Evolutionary conservation across 2,329 filamentous ascomycete genomes (phyloP), one percentile per base, ranked within the genome.

Genomic region (Ramichloridium luteum): DNA sequence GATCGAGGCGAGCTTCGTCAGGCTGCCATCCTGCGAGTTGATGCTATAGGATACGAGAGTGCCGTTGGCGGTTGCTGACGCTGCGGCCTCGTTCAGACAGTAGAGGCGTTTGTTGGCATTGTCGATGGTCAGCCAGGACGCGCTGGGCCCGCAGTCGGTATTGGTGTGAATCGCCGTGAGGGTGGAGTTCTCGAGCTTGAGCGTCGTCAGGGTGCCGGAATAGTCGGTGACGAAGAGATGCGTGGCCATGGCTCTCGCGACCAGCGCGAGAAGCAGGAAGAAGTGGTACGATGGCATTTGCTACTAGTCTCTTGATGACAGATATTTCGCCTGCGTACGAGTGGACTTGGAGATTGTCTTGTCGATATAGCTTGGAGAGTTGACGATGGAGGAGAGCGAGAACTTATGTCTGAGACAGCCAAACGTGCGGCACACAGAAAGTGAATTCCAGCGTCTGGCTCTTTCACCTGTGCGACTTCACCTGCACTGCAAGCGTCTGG

Each of bases 81-180:
- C 49, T 27, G 66, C 54, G 13, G 64, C 69, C 58, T 80, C 75
- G 42, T 80, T 67, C 27, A 71, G 45, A 53, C 74, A 79, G 55
- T 70, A 74, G 8, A 80, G 56, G 9, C 62, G 51, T 13, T 58
- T 57, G 38, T 64, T 60, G 27, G 56, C 46, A 35, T 59, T 51
- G 47, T 74, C 67, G 13, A 74, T 59, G 13, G 69, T 68, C 35
- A 79, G 56, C 73, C 74, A 80, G 8, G 71, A 68, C 4, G 74
- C 68, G 37, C 64, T 67, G 2, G 58, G 53, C 6, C 61, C 67
- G 51, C 73, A 77, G 18, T 57, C 55, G 4, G 56, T 58, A 31
- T 57, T 59, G 13, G 59, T 60, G 31, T 60, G 60, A 12, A 67
- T 51, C 13, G 53, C 47, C 42, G 58, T 52, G 37, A 75, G 60